A percentile compares a stretch with the other conserved stretches of the same genome.
phyloP scores from a whole-genome alignment of 345 rosid genomes.

The Erysimum cheiranthoides region DNA sequence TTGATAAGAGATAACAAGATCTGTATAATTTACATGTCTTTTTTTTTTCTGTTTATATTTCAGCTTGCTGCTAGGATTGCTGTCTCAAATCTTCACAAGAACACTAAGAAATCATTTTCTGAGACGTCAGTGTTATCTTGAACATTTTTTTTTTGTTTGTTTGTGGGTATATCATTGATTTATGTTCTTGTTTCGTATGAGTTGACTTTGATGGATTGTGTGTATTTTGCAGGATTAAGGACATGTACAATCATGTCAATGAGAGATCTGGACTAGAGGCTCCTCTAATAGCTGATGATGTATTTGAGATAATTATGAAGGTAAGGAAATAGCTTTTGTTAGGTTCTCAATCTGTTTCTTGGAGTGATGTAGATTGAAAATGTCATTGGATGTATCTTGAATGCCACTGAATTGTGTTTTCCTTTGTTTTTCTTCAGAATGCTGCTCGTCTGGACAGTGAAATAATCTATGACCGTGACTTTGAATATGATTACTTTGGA shows the following conservation, averaged over 20 bases:
- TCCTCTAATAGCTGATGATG: constrained; percentile 90
- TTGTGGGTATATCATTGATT: neutral
- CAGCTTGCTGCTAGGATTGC: constrained; percentile 99
- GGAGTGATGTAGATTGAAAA: neutral
- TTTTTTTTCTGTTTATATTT: constrained; percentile 15
- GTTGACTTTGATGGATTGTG: constrained; percentile 12
- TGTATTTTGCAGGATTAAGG: constrained; percentile 61
- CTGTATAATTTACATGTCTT: neutral
- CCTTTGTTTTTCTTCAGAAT: constrained; percentile 53
- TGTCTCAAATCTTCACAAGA: constrained; percentile 97
- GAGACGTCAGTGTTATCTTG: constrained; percentile 76
- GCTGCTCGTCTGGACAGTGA: constrained; percentile 85
- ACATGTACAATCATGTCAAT: constrained; percentile 82
- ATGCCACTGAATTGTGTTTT: neutral
- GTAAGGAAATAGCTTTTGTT: constrained; percentile 32
- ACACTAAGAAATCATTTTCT: constrained; percentile 88
- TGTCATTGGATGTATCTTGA: neutral
- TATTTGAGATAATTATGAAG: constrained; percentile 87
- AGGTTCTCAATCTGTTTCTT: neutral
- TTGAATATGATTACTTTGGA: constrained; percentile 91
- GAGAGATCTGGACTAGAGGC: constrained; percentile 80
- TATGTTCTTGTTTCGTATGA: neutral
- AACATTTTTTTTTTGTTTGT: neutral
- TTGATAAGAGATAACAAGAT: neutral
- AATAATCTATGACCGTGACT: constrained; percentile 88